Evolutionary conservation across 768 basidiomycete species (phyloP).

Genomic region (Pleurotus platypus): DNA sequence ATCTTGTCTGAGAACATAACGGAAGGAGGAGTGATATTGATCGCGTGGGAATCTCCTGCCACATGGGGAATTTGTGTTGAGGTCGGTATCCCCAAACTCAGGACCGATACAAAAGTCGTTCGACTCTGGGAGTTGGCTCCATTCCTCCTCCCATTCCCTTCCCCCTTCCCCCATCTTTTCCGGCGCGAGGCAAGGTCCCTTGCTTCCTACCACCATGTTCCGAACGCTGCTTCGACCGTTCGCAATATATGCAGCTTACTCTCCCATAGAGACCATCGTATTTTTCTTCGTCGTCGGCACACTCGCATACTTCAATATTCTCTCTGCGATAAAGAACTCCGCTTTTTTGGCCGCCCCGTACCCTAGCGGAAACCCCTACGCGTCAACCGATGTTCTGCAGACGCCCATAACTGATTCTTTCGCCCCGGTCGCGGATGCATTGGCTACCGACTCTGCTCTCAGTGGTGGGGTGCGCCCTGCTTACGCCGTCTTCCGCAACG

Average conservation of each 20-base stretch:
- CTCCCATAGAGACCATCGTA: slow-evolving; percentile 88
- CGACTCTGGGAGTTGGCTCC: slow-evolving; percentile 1
- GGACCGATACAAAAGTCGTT: slow-evolving; percentile 7
- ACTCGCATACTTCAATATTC: slow-evolving; percentile 91
- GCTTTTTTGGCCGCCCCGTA: slow-evolving; percentile 65
- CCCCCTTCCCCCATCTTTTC: neutral
- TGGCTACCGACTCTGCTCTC: neutral
- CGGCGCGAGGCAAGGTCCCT: neutral
- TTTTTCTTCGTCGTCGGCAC: slow-evolving; percentile 87
- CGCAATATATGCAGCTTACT: slow-evolving; percentile 69
- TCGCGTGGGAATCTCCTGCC: neutral
- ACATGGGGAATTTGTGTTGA: neutral
- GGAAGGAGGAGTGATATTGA: neutral
- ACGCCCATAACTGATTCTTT: neutral
- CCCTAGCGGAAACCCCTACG: slow-evolving; percentile 17
- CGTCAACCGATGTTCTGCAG: neutral
- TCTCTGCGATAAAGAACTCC: slow-evolving; percentile 87
- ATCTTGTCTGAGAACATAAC: neutral
- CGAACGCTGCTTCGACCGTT: slow-evolving; percentile 35
- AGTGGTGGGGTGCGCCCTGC: neutral
- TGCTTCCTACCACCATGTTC: neutral
- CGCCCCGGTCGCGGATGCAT: neutral
- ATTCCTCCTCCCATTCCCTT: neutral
- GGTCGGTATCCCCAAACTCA: neutral
- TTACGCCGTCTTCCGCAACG: slow-evolving; percentile 3